Evolutionary conservation across 192 early-diverging fungal species (phyloP), one percentile per base, ranked within the genome.

Genomic region (Cetraspora pellucida): DNA sequence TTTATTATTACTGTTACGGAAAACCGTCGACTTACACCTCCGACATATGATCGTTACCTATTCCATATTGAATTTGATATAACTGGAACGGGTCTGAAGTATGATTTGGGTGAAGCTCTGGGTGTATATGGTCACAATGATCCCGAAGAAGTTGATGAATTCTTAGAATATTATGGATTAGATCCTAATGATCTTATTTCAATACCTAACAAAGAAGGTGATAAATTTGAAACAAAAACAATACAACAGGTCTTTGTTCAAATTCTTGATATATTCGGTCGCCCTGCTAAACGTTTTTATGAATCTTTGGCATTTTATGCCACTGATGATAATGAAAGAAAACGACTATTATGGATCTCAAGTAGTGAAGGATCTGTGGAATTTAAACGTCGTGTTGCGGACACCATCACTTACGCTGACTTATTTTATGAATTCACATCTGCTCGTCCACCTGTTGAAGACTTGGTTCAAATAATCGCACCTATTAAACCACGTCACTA

Each of bases 31-130:
- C 85, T 98, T 71, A 98, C 96, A 9, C 95, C 96, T 8, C 79
- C 80, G 7, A 80, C 83, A 46, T 98, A 98, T 84, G 96, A 98
- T 77, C 95, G 96, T 77, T 96, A 97, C 79, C 93, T 98, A 16
- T 95, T 98, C 90, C 96, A 98, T 82, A 88, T 98, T 47, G 96
- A 98, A 82, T 94, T 98, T 78, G 96, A 97, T 78, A 94, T 91
- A 27, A 86, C 85, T 50, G 85, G 83, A 61, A 93, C 92, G 7
- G 91, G 87, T 49, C 83, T 98, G 73, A 92, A 89, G 67, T 98
- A 98, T 80, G 93, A 95, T 59, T 88, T 98, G 30, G 95, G 96
- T 54, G 95, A 97, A 78, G 96, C 96, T 44, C 87, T 98, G 23
- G 96, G 95, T 78, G 95, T 98, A 2, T 92, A 94, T 78, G 95